phyloP scores from a whole-genome alignment of 2,329 filamentous ascomycete species.

The Fusarium tuaranense region DNA sequence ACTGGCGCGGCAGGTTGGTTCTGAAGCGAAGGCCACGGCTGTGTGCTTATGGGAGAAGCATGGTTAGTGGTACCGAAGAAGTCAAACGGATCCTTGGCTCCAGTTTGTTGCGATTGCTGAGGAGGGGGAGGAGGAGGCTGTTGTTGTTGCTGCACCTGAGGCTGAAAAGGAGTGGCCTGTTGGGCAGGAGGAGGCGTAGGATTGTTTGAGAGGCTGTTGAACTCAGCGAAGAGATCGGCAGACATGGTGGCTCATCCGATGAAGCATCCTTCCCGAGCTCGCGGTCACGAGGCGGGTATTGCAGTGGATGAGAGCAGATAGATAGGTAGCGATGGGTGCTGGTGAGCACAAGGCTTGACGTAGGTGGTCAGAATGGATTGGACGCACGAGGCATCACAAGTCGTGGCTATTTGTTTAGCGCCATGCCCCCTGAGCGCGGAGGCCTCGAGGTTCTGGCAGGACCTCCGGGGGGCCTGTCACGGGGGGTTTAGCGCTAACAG shows the following conservation, averaged over 20 bases:
- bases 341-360: neutral
- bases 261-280: conserved; percentile 26
- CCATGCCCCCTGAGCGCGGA: conserved; percentile 29
- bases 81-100: conserved; percentile 44
- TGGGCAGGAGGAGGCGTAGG: conserved; percentile 45
- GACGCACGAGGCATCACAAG: neutral
- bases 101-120: conserved; percentile 25
- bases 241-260: conserved; percentile 61
- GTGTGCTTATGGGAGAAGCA: conserved; percentile 21
- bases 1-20: conserved; percentile 33
- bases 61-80: conserved; percentile 36
- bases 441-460: conserved; percentile 7
- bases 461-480: conserved; percentile 7
- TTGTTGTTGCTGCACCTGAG: conserved; percentile 17
- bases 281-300: conserved; percentile 13
- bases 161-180: conserved; percentile 24
- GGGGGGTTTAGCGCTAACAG: conserved; percentile 11
- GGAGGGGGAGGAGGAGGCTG: conserved; percentile 1
- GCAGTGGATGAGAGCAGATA: neutral
- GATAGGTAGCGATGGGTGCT: neutral
- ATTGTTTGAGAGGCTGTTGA: conserved; percentile 62
- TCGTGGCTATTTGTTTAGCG: conserved; percentile 25
- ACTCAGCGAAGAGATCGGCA: conserved; percentile 74
- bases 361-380: conserved; percentile 6
- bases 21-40: conserved; percentile 50